These are phyloP conservation scores for Stylosanthes scabra DNA, from an alignment of 331 rosid genomes.

Conservation along the genomic window DNA sequence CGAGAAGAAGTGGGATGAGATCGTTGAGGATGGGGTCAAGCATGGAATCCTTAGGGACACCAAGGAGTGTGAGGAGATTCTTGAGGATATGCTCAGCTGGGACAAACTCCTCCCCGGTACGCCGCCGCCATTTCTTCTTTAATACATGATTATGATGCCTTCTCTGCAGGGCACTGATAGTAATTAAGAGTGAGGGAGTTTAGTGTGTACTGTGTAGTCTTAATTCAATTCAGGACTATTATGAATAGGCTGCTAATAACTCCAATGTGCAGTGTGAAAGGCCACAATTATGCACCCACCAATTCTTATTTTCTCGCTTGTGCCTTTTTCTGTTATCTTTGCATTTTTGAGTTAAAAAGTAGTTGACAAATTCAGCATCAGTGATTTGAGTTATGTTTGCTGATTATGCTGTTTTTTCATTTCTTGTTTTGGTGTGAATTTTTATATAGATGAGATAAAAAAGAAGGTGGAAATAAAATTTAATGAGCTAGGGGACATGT, in stretches of 20 bases:
- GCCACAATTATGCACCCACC: too few species aligned
- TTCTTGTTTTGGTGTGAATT: slow-evolving; percentile 20
- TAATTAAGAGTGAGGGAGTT: slow-evolving; percentile 10
- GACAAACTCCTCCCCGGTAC: slow-evolving; percentile 96
- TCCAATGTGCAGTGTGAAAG: slow-evolving; percentile 22
- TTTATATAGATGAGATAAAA: slow-evolving; percentile 70
- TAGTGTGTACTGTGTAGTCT: neutral
- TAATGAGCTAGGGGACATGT: slow-evolving; percentile 87
- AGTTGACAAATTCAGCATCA: slow-evolving; percentile 3
- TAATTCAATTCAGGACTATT: neutral
- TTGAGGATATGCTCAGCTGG: slow-evolving; percentile 96
- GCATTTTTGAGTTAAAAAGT: slow-evolving; percentile 25
- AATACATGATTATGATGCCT: neutral
- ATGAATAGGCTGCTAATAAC: neutral
- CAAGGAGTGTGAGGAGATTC: slow-evolving; percentile 83
- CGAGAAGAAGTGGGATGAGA: slow-evolving; percentile 77
- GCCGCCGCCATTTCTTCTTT: neutral
- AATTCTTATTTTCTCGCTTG: too few species aligned
- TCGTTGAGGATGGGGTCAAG: slow-evolving; percentile 76
- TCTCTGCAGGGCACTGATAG: neutral
- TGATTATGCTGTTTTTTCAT: slow-evolving; percentile 30
- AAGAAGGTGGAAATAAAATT: slow-evolving; percentile 74
- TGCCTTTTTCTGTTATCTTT: neutral
- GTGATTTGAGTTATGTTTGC: slow-evolving; percentile 2
- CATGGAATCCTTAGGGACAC: slow-evolving; percentile 70